Base-by-base conservation (phyloP, 2,329 filamentous ascomycete genomes). In the Purpureocillium takamizusanense region DNA sequence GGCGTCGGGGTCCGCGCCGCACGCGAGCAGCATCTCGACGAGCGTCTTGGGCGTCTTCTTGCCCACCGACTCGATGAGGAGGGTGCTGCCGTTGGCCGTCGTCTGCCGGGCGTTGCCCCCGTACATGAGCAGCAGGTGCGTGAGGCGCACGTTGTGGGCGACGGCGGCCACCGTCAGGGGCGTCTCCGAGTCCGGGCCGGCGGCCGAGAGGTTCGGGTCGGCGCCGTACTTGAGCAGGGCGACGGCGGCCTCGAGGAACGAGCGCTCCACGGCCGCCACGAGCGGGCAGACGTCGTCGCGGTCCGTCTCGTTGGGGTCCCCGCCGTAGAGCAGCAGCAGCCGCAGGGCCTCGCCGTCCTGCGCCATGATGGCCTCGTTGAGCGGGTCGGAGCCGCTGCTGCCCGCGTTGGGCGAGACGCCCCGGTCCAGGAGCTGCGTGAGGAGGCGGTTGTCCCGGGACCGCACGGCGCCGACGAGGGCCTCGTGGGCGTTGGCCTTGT, bases 171-270 rank as follows among this genome's bases (percentile, higher is more conserved):
- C 47, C 14, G 67, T 63, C 25, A 83, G 60, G 0, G 80, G 71
- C 1, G 73, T 70, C 44, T 81, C 76, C 4, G 65, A 55, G 9
- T 72, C 67, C 0, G 66, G 55, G 1, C 74, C 69, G 2, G n/a
- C n/a, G n/a, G 65, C 61, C 2, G 62, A 56, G 33, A 74, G 60
- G 50, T 77, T 77, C 9, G 70, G 69, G 51, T 76, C 74, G 13
- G 74, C 75, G 10, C 78, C 76, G 43, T 83, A 82, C 57, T 81
- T 80, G 46, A 81, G 65, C 4, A 84, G 66, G 36, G 73, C 60
- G 23, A 71, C 70, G 0, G 77, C 75, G 3, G 70, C 76, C 16
- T 74, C 72, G 31, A 74, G 52, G 51, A 74, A 77, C 0, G 65
- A 67, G 42, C 66, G 67, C 46, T 72, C 74, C 3, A 69, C 70